A percentile compares a stretch with the other conserved stretches of the same genome.
These are phyloP conservation scores for Fraxinus baroniana DNA, from an alignment of 305 asterid species.

Conservation along the genomic window DNA sequence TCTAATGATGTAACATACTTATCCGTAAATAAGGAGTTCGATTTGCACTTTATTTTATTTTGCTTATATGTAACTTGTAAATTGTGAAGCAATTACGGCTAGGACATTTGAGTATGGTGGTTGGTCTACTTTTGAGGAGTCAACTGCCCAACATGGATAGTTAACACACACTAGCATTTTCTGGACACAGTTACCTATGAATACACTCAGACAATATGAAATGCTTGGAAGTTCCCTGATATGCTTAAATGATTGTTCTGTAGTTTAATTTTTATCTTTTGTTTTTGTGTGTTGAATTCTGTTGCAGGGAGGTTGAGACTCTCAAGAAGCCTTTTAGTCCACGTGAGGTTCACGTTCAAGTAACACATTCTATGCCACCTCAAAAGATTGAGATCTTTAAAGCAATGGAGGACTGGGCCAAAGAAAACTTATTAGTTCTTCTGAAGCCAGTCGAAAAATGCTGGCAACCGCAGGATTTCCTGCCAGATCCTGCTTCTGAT, in stretches of 20 bases:
- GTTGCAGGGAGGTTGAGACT: slow-evolving; percentile 40
- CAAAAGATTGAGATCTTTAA: slow-evolving; percentile 61
- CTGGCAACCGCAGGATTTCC: slow-evolving; percentile 77
- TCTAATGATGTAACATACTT: background rate
- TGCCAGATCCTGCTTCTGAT: slow-evolving; percentile 60
- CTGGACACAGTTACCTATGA: background rate
- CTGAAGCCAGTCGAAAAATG: slow-evolving; percentile 62
- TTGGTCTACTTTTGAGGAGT: background rate
- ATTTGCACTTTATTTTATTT: background rate
- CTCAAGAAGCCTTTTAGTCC: slow-evolving; percentile 47
- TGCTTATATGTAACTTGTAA: background rate
- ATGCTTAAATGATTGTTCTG: background rate
- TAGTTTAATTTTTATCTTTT: slow-evolving; percentile 8
- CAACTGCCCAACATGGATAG: background rate
- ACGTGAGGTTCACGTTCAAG: slow-evolving; percentile 59
- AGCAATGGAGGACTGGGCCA: slow-evolving; percentile 55
- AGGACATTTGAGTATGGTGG: background rate
- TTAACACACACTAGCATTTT: background rate
- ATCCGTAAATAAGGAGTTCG: background rate
- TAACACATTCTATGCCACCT: slow-evolving; percentile 67
- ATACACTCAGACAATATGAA: background rate
- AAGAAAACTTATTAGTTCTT: slow-evolving; percentile 45
- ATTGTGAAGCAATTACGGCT: background rate
- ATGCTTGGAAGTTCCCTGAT: background rate
- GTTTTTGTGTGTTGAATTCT: background rate